Percentiles rank a stretch among this genome's conserved stretches.
Evolutionary conservation across 352 stramenopile genomes (phyloP).

Genomic region (Phytophthora kernoviae): DNA sequence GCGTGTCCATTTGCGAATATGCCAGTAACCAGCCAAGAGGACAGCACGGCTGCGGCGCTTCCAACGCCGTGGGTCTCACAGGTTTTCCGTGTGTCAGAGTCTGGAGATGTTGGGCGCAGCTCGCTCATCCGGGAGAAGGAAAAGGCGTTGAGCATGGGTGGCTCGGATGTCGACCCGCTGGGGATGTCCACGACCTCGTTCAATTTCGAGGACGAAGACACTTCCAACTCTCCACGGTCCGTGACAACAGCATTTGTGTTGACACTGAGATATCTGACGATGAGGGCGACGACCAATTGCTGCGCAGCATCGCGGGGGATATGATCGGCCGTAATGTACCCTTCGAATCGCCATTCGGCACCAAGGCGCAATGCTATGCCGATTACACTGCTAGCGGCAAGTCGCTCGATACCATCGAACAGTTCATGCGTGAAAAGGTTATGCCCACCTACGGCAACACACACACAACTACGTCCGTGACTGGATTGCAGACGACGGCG

Average conservation of each 20-base stretch:
- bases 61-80: conserved; percentile 27
- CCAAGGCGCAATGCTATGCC: conserved; percentile 89
- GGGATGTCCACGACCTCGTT: conserved; percentile 26
- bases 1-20: conserved; percentile 18
- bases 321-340: conserved; percentile 52
- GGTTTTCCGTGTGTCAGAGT: conserved; percentile 23
- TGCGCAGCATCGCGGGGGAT: conserved; percentile 41
- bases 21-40: conserved; percentile 19
- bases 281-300: conserved; percentile 28
- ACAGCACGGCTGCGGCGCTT: conserved; percentile 14
- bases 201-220: conserved; percentile 20
- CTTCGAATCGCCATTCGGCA: conserved; percentile 73
- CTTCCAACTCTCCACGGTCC: conserved; percentile 18
- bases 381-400: conserved; percentile 95
- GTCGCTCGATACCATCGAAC: conserved; percentile 89
- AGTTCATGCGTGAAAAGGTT: conserved; percentile 88
- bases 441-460: conserved; percentile 97
- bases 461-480: conserved; percentile 91
- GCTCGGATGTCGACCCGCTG: conserved; percentile 17
- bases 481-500: conserved; percentile 85
- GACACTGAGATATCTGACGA: conserved; percentile 22
- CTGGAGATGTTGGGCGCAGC: conserved; percentile 13
- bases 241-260: conserved; percentile 18
- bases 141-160: conserved; percentile 13
- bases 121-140: conserved; percentile 28